Evolutionary conservation across 495 filamentous ascomycete genomes (phyloP).

Genomic region (Bryoglossum gracile): DNA sequence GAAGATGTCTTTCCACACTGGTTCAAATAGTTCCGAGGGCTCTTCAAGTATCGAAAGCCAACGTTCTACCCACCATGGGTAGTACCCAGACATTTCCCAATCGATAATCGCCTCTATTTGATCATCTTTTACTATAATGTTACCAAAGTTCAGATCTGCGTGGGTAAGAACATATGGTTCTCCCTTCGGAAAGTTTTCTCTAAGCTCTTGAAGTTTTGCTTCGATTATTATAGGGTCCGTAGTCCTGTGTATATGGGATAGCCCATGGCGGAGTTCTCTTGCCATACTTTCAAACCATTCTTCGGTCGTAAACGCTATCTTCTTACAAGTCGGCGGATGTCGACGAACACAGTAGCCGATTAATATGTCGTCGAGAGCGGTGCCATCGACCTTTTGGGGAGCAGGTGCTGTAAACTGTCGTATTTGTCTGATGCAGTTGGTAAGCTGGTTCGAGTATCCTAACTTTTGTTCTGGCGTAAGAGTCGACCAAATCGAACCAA

Average conservation of each 20-base stretch:
- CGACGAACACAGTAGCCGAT: neutral
- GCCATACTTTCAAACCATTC: slow-evolving; percentile 13
- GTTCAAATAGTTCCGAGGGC: neutral
- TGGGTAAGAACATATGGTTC: slow-evolving; percentile 30
- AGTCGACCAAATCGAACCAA: slow-evolving; percentile 3
- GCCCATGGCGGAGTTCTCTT: slow-evolving; percentile 2
- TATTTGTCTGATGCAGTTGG: neutral
- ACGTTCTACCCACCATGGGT: slow-evolving; percentile 8
- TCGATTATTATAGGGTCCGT: slow-evolving; percentile 1
- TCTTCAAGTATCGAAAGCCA: neutral
- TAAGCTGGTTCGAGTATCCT: slow-evolving; percentile 1
- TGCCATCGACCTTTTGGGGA: slow-evolving; percentile 5
- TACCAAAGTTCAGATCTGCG: slow-evolving; percentile 28
- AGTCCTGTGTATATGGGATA: neutral
- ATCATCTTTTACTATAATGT: slow-evolving; percentile 26
- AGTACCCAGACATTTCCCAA: slow-evolving; percentile 10
- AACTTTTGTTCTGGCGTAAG: slow-evolving; percentile 3
- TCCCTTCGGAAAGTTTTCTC: slow-evolving; percentile 7
- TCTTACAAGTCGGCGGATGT: slow-evolving; percentile 2
- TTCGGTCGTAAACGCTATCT: neutral
- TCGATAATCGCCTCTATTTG: slow-evolving; percentile 31
- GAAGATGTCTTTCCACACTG: neutral
- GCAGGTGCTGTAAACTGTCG: slow-evolving; percentile 3
- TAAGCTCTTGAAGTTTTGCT: slow-evolving; percentile 2
- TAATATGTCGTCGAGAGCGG: neutral